phyloP scores from a whole-genome alignment of 805 yeast species.

The Wickerhamiella dianesei region DNA sequence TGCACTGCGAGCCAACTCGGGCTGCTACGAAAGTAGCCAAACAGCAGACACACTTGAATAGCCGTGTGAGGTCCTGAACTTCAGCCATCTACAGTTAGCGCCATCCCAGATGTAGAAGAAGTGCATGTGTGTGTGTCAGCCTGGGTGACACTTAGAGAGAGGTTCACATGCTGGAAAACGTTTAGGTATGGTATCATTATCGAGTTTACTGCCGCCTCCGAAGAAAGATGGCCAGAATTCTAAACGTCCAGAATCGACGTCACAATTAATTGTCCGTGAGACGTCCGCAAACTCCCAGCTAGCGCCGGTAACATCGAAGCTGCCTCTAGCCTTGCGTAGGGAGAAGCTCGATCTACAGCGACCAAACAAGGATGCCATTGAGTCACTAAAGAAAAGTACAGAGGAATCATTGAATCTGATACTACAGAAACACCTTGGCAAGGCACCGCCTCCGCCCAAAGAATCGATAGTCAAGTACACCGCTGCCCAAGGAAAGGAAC shows the following conservation, averaged over 20 bases:
- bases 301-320: not conserved
- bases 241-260: too few species aligned
- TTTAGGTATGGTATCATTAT: constrained; percentile 2
- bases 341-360: constrained; percentile 25
- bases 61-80: not conserved
- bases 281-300: not conserved
- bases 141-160: too few species aligned
- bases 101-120: not conserved
- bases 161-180: too few species aligned
- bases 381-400: constrained; percentile 41
- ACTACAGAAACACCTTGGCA: constrained; percentile 32
- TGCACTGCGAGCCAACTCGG: constrained; percentile 4
- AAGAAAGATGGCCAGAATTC: not conserved
- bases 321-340: not conserved
- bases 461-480: constrained; percentile 36
- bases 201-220: constrained; percentile 5
- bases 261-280: not conserved
- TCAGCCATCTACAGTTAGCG: not conserved
- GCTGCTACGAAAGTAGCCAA: not conserved
- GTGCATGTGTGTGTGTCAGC: too few species aligned
- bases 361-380: constrained; percentile 36
- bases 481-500: constrained; percentile 25
- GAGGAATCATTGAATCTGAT: constrained; percentile 40
- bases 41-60: not conserved
- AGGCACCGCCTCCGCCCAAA: constrained; percentile 22